phyloP scores from a whole-genome alignment of 139 green algal genomes.

The Eudorina sp. region DNA sequence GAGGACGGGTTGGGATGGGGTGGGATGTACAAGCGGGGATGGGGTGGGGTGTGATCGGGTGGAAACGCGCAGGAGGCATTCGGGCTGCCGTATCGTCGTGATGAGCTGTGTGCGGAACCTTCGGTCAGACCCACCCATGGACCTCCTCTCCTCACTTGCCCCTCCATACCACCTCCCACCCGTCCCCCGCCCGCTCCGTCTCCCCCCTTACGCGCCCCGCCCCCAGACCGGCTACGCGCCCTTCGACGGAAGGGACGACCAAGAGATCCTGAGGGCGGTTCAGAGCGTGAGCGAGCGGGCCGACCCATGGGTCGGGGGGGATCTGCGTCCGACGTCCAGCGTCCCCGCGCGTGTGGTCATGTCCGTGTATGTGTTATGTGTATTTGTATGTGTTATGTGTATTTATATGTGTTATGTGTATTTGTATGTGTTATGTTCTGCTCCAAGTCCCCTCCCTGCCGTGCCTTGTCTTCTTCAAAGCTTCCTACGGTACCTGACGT shows the following conservation, averaged over 20 bases:
- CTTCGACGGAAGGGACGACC: slow-evolving; percentile 34
- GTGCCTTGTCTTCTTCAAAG: no score
- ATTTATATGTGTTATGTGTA: no score
- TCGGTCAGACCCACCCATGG: no score
- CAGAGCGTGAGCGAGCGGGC: background rate
- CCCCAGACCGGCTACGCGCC: slow-evolving; percentile 40
- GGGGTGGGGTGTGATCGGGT: background rate
- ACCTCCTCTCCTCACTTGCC: background rate
- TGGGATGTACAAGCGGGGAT: background rate
- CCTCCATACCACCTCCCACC: background rate
- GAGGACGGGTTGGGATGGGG: background rate
- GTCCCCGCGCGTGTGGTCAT: no score
- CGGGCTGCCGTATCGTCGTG: no score
- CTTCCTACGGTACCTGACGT: no score
- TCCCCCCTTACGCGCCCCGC: background rate
- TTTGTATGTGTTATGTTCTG: no score
- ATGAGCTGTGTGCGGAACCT: no score
- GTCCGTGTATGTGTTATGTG: no score
- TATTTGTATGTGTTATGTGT: no score
- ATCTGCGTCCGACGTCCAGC: no score
- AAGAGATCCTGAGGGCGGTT: slow-evolving; percentile 28
- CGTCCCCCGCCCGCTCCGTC: background rate
- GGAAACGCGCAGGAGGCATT: background rate
- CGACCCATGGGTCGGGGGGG: background rate
- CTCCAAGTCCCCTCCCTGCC: no score